Evolutionary conservation across 306 rosid genomes (phyloP).

Genomic region (Carpinus fangiana): DNA sequence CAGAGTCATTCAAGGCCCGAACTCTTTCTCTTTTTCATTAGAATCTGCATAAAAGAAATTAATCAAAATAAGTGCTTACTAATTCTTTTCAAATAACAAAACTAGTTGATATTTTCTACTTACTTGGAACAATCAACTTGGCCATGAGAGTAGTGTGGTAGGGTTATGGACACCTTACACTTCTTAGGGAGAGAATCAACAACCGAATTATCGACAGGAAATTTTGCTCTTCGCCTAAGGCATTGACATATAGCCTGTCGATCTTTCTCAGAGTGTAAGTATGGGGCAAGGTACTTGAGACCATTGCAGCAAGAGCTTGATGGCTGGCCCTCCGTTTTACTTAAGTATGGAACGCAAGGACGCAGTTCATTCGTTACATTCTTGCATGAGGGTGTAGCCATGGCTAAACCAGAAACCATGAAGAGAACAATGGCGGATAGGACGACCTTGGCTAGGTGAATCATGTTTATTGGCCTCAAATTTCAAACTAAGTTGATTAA

Average conservation of each 20-base stretch:
- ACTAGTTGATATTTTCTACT: neutral
- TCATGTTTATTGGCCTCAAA: neutral
- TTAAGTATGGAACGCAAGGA: no score
- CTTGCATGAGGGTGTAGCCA: neutral
- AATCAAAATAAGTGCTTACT: no score
- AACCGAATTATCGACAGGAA: neutral
- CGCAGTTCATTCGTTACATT: no score
- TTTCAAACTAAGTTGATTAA: neutral
- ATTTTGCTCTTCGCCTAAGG: neutral
- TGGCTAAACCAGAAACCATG: neutral
- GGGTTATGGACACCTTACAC: neutral
- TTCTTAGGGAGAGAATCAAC: neutral
- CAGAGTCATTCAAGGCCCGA: no score
- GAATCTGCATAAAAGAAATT: no score
- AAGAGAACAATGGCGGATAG: neutral
- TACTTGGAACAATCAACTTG: neutral
- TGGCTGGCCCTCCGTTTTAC: no score
- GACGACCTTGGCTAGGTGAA: neutral
- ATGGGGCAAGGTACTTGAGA: neutral
- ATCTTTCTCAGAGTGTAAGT: neutral
- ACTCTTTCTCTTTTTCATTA: no score
- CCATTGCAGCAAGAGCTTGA: neutral
- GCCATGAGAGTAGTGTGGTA: neutral
- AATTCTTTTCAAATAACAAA: no score
- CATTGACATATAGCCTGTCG: neutral